Conservation (phyloP, 306 rosid species). For the Astragalus glycyphyllos region DNA sequence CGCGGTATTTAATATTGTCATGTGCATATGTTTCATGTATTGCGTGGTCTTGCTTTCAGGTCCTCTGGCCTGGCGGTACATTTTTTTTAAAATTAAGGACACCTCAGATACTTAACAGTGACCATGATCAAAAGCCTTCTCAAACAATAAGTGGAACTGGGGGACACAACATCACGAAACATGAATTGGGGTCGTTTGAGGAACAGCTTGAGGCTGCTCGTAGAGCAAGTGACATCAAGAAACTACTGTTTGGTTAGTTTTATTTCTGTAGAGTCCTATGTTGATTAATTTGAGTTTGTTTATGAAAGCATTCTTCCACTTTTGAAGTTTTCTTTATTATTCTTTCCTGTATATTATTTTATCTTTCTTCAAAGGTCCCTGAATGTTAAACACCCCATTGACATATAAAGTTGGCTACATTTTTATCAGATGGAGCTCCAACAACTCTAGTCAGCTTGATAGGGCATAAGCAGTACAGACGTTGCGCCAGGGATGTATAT, state of each 20-base stretch:
- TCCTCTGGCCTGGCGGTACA: conserved; percentile 90
- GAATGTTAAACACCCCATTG: conserved; percentile 27
- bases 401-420: conserved; percentile 29
- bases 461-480: conserved; percentile 85
- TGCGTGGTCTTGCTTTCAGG: conserved; percentile 56
- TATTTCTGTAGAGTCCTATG: neutral
- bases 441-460: conserved; percentile 87
- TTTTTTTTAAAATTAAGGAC: conserved; percentile 63
- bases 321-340: conserved; percentile 18
- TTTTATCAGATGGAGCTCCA: conserved; percentile 87
- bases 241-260: conserved; percentile 86
- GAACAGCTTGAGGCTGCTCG: conserved; percentile 97
- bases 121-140: conserved; percentile 46
- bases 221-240: conserved; percentile 85
- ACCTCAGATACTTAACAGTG: conserved; percentile 43
- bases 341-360: conserved; percentile 11
- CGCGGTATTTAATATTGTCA: conserved; percentile 7
- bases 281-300: conserved; percentile 35
- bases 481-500: conserved; percentile 89
- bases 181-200: conserved; percentile 75
- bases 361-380: conserved; percentile 17
- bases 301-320: conserved; percentile 23
- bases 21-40: conserved; percentile 32
- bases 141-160: conserved; percentile 50
- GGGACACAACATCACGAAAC: conserved; percentile 54